Evolutionary conservation across 2,329 filamentous ascomycete genomes (phyloP).

Genomic region (Leptodontidium sp.): DNA sequence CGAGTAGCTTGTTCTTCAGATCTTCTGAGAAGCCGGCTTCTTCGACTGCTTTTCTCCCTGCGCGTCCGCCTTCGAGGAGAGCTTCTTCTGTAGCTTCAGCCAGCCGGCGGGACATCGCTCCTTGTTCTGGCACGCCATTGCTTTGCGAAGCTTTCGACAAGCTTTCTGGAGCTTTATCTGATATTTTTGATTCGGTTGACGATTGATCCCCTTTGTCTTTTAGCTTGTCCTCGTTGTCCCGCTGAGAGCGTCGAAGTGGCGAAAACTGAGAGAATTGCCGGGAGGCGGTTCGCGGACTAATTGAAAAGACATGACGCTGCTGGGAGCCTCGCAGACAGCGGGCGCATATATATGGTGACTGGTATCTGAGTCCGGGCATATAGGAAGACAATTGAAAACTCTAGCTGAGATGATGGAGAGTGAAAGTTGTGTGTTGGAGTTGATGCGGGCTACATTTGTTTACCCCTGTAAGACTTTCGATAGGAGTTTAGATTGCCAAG

Average conservation of each 20-base stretch:
- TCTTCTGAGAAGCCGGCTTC: slow-evolving; percentile 71
- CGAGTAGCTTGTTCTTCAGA: slow-evolving; percentile 64
- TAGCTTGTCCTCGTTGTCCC: slow-evolving; percentile 30
- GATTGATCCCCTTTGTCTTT: slow-evolving; percentile 24
- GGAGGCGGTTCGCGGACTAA: slow-evolving; percentile 1
- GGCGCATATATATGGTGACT: slow-evolving; percentile 38
- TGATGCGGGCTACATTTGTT: neutral
- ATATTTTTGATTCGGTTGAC: slow-evolving; percentile 33
- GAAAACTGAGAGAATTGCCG: slow-evolving; percentile 36
- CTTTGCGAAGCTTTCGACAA: slow-evolving; percentile 12
- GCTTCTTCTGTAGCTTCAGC: slow-evolving; percentile 70
- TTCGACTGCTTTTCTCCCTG: slow-evolving; percentile 66
- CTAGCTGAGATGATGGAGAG: neutral
- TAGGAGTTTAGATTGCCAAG: slow-evolving; percentile 32
- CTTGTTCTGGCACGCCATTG: slow-evolving; percentile 36
- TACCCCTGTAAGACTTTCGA: slow-evolving; percentile 33
- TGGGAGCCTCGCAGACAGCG: slow-evolving; percentile 42
- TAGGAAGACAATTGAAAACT: slow-evolving; percentile 32
- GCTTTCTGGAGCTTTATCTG: slow-evolving; percentile 7
- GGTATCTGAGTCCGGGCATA: slow-evolving; percentile 42
- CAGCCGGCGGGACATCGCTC: slow-evolving; percentile 62
- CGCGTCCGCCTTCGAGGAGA: slow-evolving; percentile 64
- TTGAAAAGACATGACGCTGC: slow-evolving; percentile 37
- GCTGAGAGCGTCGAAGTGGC: slow-evolving; percentile 38
- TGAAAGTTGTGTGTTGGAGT: neutral